These are phyloP conservation scores for Oenanthe javanica DNA, from an alignment of 140 eudicot genomes.

Conservation along the genomic window DNA sequence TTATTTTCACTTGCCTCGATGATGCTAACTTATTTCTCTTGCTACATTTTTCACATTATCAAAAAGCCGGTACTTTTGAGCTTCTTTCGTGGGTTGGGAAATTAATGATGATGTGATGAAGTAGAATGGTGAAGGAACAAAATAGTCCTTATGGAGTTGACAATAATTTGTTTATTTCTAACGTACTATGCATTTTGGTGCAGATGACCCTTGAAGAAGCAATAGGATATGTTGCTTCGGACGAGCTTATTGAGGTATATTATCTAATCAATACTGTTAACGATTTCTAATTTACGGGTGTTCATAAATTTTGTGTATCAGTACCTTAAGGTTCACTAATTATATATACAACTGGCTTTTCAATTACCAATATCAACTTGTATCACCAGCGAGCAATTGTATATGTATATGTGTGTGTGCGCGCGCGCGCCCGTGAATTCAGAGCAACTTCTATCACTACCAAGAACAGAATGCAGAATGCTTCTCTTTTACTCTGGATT, in stretches of 20 bases:
- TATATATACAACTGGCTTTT: background rate
- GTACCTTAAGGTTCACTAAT: background rate
- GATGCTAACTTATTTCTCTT: background rate
- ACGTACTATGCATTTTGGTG: slow-evolving; percentile 14
- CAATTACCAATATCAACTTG: background rate
- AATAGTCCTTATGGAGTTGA: background rate
- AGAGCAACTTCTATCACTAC: background rate
- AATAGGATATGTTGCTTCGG: slow-evolving; percentile 92
- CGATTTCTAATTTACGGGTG: background rate
- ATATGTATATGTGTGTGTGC: background rate
- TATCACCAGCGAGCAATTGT: background rate
- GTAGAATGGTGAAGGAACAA: background rate
- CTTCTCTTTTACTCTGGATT: background rate
- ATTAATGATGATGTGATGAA: background rate
- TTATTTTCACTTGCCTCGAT: background rate
- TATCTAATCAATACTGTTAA: background rate
- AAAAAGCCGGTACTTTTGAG: background rate
- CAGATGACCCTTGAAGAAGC: slow-evolving; percentile 99
- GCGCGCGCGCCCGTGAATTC: background rate
- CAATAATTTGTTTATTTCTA: background rate
- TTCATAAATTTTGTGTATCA: background rate
- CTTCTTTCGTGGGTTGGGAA: background rate
- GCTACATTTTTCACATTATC: background rate
- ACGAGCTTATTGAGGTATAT: slow-evolving; percentile 91
- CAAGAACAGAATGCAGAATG: background rate